These are phyloP conservation scores for Termitomyces titanicus DNA, from an alignment of 768 basidiomycete species.

Conservation along the genomic window DNA sequence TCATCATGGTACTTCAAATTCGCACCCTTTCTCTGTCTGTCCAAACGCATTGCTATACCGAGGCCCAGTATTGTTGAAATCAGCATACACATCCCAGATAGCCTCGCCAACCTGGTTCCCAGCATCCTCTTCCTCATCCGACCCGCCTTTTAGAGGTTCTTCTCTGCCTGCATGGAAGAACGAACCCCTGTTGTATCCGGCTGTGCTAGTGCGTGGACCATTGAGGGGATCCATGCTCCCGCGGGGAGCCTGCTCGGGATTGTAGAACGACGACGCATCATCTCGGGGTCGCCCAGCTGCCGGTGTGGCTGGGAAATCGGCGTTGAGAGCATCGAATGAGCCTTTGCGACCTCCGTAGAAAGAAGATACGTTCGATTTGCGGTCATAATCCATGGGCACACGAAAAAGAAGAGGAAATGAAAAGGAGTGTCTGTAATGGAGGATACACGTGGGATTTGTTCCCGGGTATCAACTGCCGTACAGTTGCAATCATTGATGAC, in stretches of 20 bases:
- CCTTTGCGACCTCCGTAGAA: conserved; percentile 68
- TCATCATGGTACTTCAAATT: neutral
- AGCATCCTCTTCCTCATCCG: conserved; percentile 61
- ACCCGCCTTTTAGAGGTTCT: conserved; percentile 76
- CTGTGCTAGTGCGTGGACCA: conserved; percentile 36
- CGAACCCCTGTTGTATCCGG: conserved; percentile 72
- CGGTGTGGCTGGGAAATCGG: conserved; percentile 40
- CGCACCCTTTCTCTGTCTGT: conserved; percentile 44
- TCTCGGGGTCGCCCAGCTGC: conserved; percentile 43
- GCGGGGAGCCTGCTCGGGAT: conserved; percentile 41
- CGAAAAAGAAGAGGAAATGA: conserved; percentile 2
- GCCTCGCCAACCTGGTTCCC: conserved; percentile 30
- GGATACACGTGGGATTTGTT: conserved; percentile 10
- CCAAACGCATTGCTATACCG: conserved; percentile 65
- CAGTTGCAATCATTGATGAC: too few species aligned
- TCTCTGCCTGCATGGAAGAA: conserved; percentile 67
- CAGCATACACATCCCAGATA: conserved; percentile 81
- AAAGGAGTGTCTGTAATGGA: conserved; percentile 8
- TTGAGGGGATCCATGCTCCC: conserved; percentile 47
- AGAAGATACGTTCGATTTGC: conserved; percentile 76
- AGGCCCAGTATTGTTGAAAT: conserved; percentile 86
- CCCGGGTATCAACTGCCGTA: conserved; percentile 1
- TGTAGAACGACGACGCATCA: conserved; percentile 73
- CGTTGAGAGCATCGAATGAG: conserved; percentile 60
- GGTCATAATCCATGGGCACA: conserved; percentile 65